Base-by-base conservation (phyloP, 2,329 filamentous ascomycete species). In the Diaporthe destruens region DNA sequence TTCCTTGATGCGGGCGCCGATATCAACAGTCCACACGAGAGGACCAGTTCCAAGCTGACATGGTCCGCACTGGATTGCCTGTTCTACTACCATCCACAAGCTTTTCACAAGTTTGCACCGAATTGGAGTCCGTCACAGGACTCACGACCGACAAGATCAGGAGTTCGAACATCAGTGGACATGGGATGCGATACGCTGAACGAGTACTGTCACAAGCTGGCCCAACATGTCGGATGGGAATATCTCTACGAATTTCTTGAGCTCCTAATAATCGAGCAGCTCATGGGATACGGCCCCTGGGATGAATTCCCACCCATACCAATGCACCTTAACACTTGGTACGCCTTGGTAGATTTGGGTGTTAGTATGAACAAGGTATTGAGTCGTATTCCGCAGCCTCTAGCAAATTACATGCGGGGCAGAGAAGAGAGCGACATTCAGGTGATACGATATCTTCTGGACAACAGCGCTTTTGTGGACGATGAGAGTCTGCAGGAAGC, bases 291-390 rank as follows among this genome's bases (percentile, higher is more conserved):
- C 18, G 34, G 55, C 2, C 55, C 55, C 34, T 23, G 20, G 32
- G 1, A 0, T 16, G 0, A 8, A 3, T 0, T 6, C 18, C n/a
- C n/a, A 42, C 20, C 12, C 6, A 25, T 6, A 0, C 2, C 2
- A 9, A 6, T 9, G 18, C n/a, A 57, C n/a, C 55, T 57, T 6
- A 18, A 25, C 4, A 42, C 34, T 1, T 34, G 39, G 5, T 1
- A 9, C 9, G 4, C 34, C n/a, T 34, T 57, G n/a, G n/a, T 57
- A 20, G n/a, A 18, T 9, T 5, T 42, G 0, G 55, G 55, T 25
- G 55, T 57, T 8, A 57, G 34, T 6, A 39, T 57, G 55, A 34
- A 57, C 6, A 18, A 42, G 34, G 55, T 42, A 3, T 34, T 57
- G 2, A 25, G 34, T 7, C 34, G 34, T 25, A 20, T 6, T 57